Percentiles rank a stretch among this genome's conserved stretches.
Conservation (phyloP, 805 yeast genomes). For the Starmera caribaea region DNA sequence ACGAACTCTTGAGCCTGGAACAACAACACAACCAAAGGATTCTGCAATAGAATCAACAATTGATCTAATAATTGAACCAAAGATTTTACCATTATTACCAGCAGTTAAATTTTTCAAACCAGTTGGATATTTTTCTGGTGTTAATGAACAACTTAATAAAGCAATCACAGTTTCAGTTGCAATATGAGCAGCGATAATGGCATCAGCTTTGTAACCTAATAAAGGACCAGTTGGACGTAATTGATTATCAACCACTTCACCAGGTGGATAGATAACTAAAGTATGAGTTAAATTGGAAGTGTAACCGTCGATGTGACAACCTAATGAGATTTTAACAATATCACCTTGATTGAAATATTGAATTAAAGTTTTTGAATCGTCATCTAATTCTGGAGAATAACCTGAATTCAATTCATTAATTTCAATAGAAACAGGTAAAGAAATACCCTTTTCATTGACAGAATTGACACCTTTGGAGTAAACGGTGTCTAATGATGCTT, state of each 20-base stretch:
- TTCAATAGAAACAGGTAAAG: slow-evolving; percentile 85
- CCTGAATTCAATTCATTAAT: slow-evolving; percentile 71
- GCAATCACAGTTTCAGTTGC: slow-evolving; percentile 83
- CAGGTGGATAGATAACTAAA: slow-evolving; percentile 69
- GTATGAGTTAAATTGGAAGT: slow-evolving; percentile 85
- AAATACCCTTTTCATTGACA: slow-evolving; percentile 83
- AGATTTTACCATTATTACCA: slow-evolving; percentile 31
- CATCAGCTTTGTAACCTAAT: slow-evolving; percentile 80
- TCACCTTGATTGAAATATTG: slow-evolving; percentile 62
- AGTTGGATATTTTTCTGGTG: slow-evolving; percentile 69
- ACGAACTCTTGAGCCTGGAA: slow-evolving; percentile 90
- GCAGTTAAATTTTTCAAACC: slow-evolving; percentile 26
- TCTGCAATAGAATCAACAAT: slow-evolving; percentile 85
- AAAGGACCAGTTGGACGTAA: slow-evolving; percentile 63
- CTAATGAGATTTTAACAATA: slow-evolving; percentile 73
- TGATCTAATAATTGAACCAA: slow-evolving; percentile 61
- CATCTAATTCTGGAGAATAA: slow-evolving; percentile 80
- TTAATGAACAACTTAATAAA: slow-evolving; percentile 59
- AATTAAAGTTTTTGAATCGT: slow-evolving; percentile 25
- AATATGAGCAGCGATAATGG: slow-evolving; percentile 77
- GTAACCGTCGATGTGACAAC: slow-evolving; percentile 93
- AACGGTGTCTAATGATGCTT: slow-evolving; percentile 45
- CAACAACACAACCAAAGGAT: slow-evolving; percentile 72
- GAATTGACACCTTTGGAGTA: slow-evolving; percentile 42
- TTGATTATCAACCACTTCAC: slow-evolving; percentile 26